phyloP scores from a whole-genome alignment of 208 protist genomes.

The Herpetomonas tarakana region DNA sequence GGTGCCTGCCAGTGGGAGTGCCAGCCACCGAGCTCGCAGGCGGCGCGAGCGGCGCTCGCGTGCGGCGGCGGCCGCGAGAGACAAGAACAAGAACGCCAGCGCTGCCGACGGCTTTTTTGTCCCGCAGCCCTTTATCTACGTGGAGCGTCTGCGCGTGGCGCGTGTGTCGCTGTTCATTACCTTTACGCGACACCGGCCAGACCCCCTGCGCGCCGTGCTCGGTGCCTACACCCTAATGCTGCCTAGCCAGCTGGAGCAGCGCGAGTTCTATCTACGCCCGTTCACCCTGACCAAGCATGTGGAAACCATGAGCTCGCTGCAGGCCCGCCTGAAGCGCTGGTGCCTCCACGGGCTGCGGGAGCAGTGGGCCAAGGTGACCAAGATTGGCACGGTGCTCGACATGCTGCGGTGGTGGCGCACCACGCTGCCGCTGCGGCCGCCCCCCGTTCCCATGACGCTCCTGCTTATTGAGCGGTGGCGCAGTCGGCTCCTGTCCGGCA shows the following conservation, averaged over 20 bases:
- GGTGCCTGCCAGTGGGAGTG: not conserved
- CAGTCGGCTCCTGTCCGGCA: not conserved
- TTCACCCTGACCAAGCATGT: constrained; percentile 39
- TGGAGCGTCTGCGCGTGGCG: constrained; percentile 44
- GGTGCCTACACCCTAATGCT: constrained; percentile 76
- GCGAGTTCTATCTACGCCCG: constrained; percentile 42
- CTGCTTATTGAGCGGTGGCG: constrained; percentile 20
- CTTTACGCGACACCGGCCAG: constrained; percentile 49
- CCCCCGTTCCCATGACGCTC: constrained; percentile 32
- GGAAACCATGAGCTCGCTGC: constrained; percentile 46
- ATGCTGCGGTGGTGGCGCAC: constrained; percentile 35
- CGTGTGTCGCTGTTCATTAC: constrained; percentile 58
- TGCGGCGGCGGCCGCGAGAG: not conserved
- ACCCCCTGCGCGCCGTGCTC: constrained; percentile 61
- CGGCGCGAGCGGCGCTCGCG: not conserved
- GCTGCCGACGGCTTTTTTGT: constrained; percentile 5
- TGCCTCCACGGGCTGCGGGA: constrained; percentile 44
- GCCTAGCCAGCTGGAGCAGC: constrained; percentile 43
- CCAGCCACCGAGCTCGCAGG: not conserved
- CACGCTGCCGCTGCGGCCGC: constrained; percentile 20
- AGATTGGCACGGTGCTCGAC: constrained; percentile 57
- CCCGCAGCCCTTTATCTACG: constrained; percentile 29
- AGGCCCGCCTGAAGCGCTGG: constrained; percentile 39
- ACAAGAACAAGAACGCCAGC: not conserved
- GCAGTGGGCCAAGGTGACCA: constrained; percentile 83